Evolutionary conservation across 2,329 filamentous ascomycete species (phyloP).

Genomic region (Microascus cirrosus): DNA sequence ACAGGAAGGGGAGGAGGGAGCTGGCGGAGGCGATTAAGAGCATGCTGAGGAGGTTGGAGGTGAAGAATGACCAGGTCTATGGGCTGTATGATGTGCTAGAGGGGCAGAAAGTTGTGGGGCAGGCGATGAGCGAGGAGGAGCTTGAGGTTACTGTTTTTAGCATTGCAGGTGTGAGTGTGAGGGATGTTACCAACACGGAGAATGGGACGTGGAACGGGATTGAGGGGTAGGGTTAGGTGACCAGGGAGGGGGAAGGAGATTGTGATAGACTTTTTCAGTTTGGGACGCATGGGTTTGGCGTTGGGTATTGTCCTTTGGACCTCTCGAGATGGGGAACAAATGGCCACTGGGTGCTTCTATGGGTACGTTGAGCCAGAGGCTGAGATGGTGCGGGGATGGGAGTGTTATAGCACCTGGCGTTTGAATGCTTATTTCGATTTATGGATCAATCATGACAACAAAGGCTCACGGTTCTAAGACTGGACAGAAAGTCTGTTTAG

Average conservation of each 20-base stretch:
- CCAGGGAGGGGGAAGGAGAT: too few relatives aligned
- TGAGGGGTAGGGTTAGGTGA: constrained; percentile 2
- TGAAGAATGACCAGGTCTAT: constrained; percentile 72
- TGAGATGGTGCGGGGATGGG: too few relatives aligned
- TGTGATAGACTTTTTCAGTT: too few relatives aligned
- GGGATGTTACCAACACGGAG: constrained; percentile 27
- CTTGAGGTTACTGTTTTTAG: constrained; percentile 53
- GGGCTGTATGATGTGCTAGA: constrained; percentile 74
- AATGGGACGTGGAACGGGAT: constrained; percentile 25
- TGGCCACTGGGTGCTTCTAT: too few relatives aligned
- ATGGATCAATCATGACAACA: background rate
- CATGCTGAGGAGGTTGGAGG: constrained; percentile 53
- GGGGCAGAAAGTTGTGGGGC: constrained; percentile 58
- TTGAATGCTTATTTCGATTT: background rate
- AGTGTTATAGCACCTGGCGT: too few relatives aligned
- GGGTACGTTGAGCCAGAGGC: too few relatives aligned
- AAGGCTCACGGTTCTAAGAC: background rate
- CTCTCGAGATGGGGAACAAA: too few relatives aligned
- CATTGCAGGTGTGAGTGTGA: constrained; percentile 34
- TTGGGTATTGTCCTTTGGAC: too few relatives aligned
- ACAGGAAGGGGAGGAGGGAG: constrained; percentile 50
- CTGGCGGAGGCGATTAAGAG: constrained; percentile 50
- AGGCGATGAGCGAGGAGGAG: constrained; percentile 50
- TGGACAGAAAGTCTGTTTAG: too few relatives aligned
- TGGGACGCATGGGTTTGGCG: too few relatives aligned